Base-by-base conservation (phyloP, 1,284 basidiomycete genomes). In the Boletus semigastroideus region DNA sequence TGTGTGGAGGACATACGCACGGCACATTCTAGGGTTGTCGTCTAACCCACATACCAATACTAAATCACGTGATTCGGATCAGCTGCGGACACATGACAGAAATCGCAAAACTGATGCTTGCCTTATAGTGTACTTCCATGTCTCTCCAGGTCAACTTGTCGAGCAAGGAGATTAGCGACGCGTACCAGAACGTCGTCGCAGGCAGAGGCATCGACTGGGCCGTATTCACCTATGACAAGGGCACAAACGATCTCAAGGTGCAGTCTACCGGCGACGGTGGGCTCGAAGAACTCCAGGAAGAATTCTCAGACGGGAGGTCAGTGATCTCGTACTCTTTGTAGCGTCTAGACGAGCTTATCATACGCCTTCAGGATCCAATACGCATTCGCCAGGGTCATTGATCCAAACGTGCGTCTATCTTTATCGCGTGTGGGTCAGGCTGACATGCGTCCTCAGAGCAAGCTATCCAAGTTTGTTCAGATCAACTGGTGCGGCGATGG, bases 401-500 rank as follows among this genome's bases (percentile, higher is more conserved):
- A 98, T 71, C 86, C 89, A 38, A 93, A 89, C 67, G 91, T 94
- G 60, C 53, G 83, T 71, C 37, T 13, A 31, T 46, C 13, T 17
- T 16, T 12, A 4, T 22, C 38, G 43, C 33, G 11, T 4, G 37
- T 22, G 25, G 11, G 4, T 20, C 27, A 46, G 51, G 25, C 37
- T 43, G n/a, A 45, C 14, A 11, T 33, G 12, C 2, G 10, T 44
- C 5, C 48, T n/a, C 63, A 95, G 86, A 90, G 85, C 64, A 77
- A 88, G 60, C 79, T 98, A n/a, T 80, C 88, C 53, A 98, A 98
- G 73, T 93, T 95, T 59, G 92, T 98, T 8, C 87, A 96, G 59
- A 81, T 87, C 64, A 92, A 92, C 60, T 94, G 92, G 94, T 94
- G 92, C 63, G 95, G 96, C 47, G 94, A 97, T 64, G 95, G 96